Evolutionary conservation across 257 asterid genomes (phyloP), one percentile per base, ranked within the genome.

Genomic region (Voacanga thouarsii): DNA sequence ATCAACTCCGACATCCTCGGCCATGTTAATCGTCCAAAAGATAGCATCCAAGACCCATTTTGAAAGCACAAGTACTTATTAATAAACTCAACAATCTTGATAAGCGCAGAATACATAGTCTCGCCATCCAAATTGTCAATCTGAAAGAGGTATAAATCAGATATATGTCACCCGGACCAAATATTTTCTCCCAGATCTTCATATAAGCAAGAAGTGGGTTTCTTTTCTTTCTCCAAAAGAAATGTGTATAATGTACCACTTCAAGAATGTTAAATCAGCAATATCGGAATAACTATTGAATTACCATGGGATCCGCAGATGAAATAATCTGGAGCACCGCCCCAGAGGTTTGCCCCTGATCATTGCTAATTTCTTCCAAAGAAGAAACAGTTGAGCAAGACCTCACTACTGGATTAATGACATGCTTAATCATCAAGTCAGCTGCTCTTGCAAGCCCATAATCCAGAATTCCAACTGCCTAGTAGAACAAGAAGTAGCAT

Each of bases 1-100:
- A 93, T 93, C 87, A 89, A 82, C 82, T 93, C 91, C 24, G 99
- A 93, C 90, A 93, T 86, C 89, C 96, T 89, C 67, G 97, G 96
- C 99, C 99, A 96, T 59, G 96, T 90, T 86, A 96, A 89, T 85
- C 90, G 93, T 78, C 99, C 99, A 77, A 96, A 88, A 84, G 85
- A 85, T 51, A 77, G 85, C 94, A 92, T 89, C 98, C 99, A 93
- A 64, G 88, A 71, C 76, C 81, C 92, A 84, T 89, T 88, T 79
- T 78, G 76, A 81, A 85, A 92, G 92, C 94, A 92, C 66, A 96
- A 77, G 74, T 82, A 86, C 75, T 87, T 87, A 80, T 82, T 77
- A 75, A 96, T 78, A 78, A 90, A 93, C 69, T 85, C 82, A 79
- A 96, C 51, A 49, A 90, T 79, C 81, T 80, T 88, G 77, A 87